phyloP scores from a whole-genome alignment of 192 early-diverging fungal genomes.

The Backusella mclennaniae region DNA sequence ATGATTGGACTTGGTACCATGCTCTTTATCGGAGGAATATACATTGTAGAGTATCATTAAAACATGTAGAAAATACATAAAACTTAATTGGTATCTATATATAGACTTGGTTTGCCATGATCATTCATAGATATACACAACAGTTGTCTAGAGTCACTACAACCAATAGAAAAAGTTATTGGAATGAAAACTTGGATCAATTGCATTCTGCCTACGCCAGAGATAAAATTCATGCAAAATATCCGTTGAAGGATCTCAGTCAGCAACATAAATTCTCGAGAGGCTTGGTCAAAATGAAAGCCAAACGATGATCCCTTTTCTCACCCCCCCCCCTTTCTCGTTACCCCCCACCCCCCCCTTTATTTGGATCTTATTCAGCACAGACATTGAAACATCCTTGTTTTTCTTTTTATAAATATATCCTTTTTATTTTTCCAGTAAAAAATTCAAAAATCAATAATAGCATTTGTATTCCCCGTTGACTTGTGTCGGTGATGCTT shows the following conservation, averaged over 20 bases:
- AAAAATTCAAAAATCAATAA: neutral
- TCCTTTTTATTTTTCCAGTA: neutral
- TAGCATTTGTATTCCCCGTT: neutral
- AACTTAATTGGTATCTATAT: neutral
- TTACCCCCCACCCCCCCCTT: neutral
- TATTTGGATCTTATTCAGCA: neutral
- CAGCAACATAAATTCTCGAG: conserved; percentile 12
- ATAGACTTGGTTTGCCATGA: conserved; percentile 24
- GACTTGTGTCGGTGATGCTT: conserved; percentile 11
- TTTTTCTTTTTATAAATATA: neutral
- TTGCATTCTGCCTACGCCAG: conserved; percentile 18
- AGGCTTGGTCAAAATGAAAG: conserved; percentile 10
- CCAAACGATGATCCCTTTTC: neutral
- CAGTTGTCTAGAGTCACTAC: neutral
- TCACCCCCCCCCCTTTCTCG: neutral
- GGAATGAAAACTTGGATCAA: conserved; percentile 24
- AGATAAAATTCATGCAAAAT: conserved; percentile 17
- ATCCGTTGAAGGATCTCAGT: conserved; percentile 19
- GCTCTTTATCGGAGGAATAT: conserved; percentile 22
- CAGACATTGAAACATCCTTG: neutral
- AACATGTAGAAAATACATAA: neutral
- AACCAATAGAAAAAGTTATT: neutral
- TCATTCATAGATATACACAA: conserved; percentile 11
- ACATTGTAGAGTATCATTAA: conserved; percentile 12
- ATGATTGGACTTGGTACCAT: conserved; percentile 24